A percentile compares a stretch with the other conserved stretches of the same genome.
These are phyloP conservation scores for Melaleuca quinquenervia DNA, from an alignment of 345 rosid genomes.

Conservation along the genomic window DNA sequence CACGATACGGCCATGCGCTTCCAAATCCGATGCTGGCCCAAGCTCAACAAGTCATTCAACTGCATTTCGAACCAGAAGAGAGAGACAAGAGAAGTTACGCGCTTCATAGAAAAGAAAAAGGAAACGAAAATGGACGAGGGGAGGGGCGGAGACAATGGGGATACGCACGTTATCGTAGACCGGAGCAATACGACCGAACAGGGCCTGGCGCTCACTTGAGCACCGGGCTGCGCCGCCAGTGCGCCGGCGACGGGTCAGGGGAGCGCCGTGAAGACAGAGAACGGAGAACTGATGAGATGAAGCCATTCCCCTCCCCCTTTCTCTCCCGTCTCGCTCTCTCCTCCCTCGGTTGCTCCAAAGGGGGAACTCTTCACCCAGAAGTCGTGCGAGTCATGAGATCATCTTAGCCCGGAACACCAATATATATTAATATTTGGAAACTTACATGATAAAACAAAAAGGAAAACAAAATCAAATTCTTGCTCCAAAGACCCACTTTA, in stretches of 20 bases:
- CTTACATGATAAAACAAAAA: neutral
- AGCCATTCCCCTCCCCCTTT: neutral
- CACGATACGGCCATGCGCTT: slow-evolving; percentile 81
- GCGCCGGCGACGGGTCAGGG: neutral
- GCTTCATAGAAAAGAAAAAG: neutral
- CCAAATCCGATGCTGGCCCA: slow-evolving; percentile 89
- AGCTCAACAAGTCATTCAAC: slow-evolving; percentile 75
- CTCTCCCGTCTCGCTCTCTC: neutral
- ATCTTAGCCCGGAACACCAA: neutral
- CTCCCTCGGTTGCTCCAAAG: neutral
- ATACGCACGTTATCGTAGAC: slow-evolving; percentile 56
- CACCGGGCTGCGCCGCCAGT: slow-evolving; percentile 10
- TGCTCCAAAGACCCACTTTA: neutral
- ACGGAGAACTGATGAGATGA: neutral
- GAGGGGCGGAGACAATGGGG: neutral
- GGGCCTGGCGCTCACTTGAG: slow-evolving; percentile 41
- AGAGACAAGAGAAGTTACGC: neutral
- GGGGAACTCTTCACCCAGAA: neutral
- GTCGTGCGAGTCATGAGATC: too few species aligned
- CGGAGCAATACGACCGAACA: slow-evolving; percentile 75
- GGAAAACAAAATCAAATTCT: neutral
- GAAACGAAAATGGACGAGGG: neutral
- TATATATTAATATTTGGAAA: neutral
- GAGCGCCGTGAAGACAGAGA: neutral
- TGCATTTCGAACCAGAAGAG: slow-evolving; percentile 1